Evolutionary conservation across 345 rosid genomes (phyloP), one percentile per base, ranked within the genome.

Genomic region (Atalantia buxifolia): DNA sequence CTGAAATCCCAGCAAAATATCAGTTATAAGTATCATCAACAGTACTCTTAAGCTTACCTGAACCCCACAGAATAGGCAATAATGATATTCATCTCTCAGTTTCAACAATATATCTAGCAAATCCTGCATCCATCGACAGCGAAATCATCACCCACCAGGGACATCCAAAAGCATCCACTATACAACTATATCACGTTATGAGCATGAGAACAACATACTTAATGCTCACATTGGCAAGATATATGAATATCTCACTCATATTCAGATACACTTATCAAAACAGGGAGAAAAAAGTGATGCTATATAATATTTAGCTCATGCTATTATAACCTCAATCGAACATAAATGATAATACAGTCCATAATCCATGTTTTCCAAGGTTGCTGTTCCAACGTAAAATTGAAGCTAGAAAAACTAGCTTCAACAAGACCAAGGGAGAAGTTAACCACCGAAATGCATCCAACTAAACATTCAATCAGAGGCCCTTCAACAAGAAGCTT

Each of bases 61-160:
- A 79, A 90, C 88, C 63, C 98, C 98, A 81, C 97, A 92, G 82
- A 94, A 96, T 35, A 85, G 89, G 83, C 95, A 96, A 74, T 96
- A 94, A 50, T 80, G 87, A 85, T 88, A 82, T 76, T 94, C 94
- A 59, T 86, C 97, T 82, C 97, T 88, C 81, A 92, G 83, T 85
- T 88, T 91, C 86, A 82, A 87, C 85, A 93, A 85, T 59, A 92
- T 77, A 65, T 84, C 92, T 79, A 78, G 86, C 88, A 93, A 88
- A 84, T 93, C 94, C 97, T 93, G 92, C 83, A 89, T 76, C 77
- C 82, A 88, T 30, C 33, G 13, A 50, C 60, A 65, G 24, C 71
- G 72, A 69, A 69, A 57, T 10, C 62, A 74, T 71, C 56, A 81
- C 63, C 48, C 78, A 66, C 27, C 35, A 38, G 28, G 28, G 57